Conservation (phyloP, 1,284 basidiomycete species). For the Trametes versicolor region DNA sequence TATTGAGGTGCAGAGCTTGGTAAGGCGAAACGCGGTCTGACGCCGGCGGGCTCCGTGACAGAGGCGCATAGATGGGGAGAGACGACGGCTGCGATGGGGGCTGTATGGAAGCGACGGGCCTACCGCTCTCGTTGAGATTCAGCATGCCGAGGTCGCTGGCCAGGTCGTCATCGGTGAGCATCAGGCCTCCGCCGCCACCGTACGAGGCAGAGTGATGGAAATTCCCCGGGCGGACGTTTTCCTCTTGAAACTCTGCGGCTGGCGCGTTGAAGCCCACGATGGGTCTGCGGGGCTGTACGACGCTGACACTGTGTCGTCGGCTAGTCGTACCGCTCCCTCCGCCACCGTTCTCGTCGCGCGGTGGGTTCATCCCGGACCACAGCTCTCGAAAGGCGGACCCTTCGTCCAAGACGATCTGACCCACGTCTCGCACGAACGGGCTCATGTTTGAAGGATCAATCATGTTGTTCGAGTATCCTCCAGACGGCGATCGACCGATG, state of each 20-base stretch:
- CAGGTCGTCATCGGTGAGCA: conserved; percentile 85
- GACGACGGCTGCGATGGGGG: conserved; percentile 69
- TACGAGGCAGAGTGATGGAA: conserved; percentile 44
- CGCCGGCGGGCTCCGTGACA: conserved; percentile 68
- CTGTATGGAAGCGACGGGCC: conserved; percentile 53
- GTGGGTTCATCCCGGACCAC: conserved; percentile 72
- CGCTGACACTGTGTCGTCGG: conserved; percentile 86
- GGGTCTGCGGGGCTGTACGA: conserved; percentile 79
- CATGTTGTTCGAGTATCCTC: conserved; percentile 58
- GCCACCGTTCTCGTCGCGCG: conserved; percentile 65
- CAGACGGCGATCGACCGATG: conserved; percentile 62
- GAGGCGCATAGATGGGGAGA: conserved; percentile 75
- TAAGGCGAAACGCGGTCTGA: conserved; percentile 64
- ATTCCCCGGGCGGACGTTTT: conserved; percentile 47
- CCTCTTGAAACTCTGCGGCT: conserved; percentile 57
- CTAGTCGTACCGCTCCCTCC: conserved; percentile 84
- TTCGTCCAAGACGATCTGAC: conserved; percentile 78
- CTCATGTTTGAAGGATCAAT: conserved; percentile 80
- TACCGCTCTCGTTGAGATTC: conserved; percentile 59
- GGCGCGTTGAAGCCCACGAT: conserved; percentile 75
- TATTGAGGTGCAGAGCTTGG: conserved; percentile 65
- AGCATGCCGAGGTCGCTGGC: conserved; percentile 75
- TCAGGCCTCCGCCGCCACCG: conserved; percentile 56
- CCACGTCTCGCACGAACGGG: conserved; percentile 82
- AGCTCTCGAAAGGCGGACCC: conserved; percentile 72